Evolutionary conservation across 164 flowering plant species (phyloP).

Genomic region (Stephania yunnanensis): DNA sequence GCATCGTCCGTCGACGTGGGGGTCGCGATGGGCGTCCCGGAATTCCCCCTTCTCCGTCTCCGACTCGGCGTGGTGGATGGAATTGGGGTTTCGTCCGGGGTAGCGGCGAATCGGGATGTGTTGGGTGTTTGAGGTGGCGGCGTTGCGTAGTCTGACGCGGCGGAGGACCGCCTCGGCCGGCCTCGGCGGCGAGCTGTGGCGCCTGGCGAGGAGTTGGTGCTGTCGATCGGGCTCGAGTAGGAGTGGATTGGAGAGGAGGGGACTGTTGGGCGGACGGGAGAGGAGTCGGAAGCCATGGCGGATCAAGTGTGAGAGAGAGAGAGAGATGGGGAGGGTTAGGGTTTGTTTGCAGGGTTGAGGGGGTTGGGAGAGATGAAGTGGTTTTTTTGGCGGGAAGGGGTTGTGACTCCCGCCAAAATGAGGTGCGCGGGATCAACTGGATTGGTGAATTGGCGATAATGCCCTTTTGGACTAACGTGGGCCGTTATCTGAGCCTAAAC

Average conservation of each 20-base stretch:
- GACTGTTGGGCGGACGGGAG: slow-evolving; percentile 40
- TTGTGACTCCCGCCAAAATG: slow-evolving; percentile 9
- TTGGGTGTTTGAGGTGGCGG: slow-evolving; percentile 28
- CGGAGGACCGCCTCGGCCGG: slow-evolving; percentile 27
- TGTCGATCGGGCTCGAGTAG: slow-evolving; percentile 56
- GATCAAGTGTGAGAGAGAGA: slow-evolving; percentile 7
- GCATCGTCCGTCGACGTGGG: slow-evolving; percentile 51
- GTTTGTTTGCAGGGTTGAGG: not conserved
- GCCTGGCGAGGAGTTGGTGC: slow-evolving; percentile 66
- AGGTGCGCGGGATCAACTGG: not conserved
- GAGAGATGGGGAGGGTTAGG: slow-evolving; percentile 11
- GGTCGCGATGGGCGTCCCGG: slow-evolving; percentile 25
- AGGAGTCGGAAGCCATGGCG: slow-evolving; percentile 63
- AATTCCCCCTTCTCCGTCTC: slow-evolving; percentile 13
- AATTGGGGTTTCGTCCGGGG: slow-evolving; percentile 35
- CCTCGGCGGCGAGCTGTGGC: slow-evolving; percentile 19
- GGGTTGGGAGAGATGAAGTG: not conserved
- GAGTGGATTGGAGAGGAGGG: slow-evolving; percentile 75
- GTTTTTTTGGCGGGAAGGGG: slow-evolving; percentile 13
- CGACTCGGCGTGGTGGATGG: slow-evolving; percentile 25
- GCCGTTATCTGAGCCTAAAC: too few relatives aligned
- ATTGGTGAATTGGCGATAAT: not conserved
- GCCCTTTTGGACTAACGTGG: not conserved
- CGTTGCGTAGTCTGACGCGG: slow-evolving; percentile 34
- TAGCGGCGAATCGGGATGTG: slow-evolving; percentile 27